Base-by-base conservation (phyloP, 495 filamentous ascomycete genomes). In the Hypoxylon lienhwacheense region DNA sequence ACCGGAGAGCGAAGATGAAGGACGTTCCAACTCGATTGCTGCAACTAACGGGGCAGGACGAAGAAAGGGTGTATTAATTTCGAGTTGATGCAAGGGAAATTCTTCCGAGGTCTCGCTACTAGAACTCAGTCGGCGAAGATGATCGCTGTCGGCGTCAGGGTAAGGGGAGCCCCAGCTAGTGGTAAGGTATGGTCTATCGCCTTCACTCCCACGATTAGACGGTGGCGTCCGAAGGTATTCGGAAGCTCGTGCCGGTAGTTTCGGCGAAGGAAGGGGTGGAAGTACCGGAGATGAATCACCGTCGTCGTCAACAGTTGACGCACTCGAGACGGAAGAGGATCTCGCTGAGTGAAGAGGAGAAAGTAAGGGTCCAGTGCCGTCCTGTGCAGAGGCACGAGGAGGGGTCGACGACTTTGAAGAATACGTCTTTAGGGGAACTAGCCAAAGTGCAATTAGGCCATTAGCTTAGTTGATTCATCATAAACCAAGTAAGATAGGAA, bases 91-190 rank as follows among this genome's bases (percentile, higher is more conserved):
- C 70, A 81, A 72, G 26, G 76, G 71, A 64, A 76, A 73, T 70
- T 75, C 72, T 71, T 81, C 74, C 47, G 74, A 74, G 28, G 67
- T 60, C 64, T 80, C 73, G 66, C 74, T 76, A 70, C 77, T 71
- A 64, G 78, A 64, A 55, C 75, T 77, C 49, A 73, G 69, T 65
- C 63, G 72, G 61, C 69, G 81, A 64, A 73, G 70, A 21, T 65
- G 62, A 17, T 71, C 51, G 14, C 61, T 59, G 28, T 75, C 77
- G 2, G 75, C 76, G 42, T 75, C 72, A 26, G 79, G 82, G 71
- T 89, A 89, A 46, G 86, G 86, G 8, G 86, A 90, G 7, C 86
- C 86, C 86, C 85, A 89, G 61, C 79, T 82, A 16, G 83, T 83
- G 22, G 83, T 84, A 53, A 82, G 85, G 69, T 83, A 84, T 53